phyloP scores from a whole-genome alignment of 1,284 basidiomycete species.

The Papiliotrema terrestris region DNA sequence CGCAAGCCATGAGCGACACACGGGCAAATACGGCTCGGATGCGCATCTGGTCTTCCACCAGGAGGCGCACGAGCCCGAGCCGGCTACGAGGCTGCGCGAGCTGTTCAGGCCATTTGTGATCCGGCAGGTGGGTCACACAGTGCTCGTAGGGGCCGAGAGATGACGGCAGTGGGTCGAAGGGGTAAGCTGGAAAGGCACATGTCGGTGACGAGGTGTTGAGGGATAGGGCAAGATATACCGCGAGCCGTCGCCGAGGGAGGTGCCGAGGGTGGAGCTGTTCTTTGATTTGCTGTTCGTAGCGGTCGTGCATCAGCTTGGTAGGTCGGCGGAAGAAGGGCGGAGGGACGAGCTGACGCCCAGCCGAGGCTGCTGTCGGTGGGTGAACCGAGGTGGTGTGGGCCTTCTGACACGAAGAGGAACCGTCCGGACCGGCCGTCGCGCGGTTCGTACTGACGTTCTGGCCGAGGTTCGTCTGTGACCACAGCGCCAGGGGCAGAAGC shows the following conservation, averaged over 20 bases:
- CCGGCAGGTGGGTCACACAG: slow-evolving; percentile 25
- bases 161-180: slow-evolving; percentile 9
- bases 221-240: slow-evolving; percentile 27
- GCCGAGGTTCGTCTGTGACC: slow-evolving; percentile 27
- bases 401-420: slow-evolving; percentile 13
- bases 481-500: background rate
- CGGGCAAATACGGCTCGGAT: slow-evolving; percentile 7
- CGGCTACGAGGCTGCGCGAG: slow-evolving; percentile 15
- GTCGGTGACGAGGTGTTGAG: background rate
- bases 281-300: slow-evolving; percentile 51
- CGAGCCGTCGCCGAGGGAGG: slow-evolving; percentile 24
- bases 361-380: slow-evolving; percentile 40
- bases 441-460: slow-evolving; percentile 40
- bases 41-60: slow-evolving; percentile 16
- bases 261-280: slow-evolving; percentile 47
- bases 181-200: background rate
- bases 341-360: slow-evolving; percentile 3
- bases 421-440: slow-evolving; percentile 24
- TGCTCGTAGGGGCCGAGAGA: background rate
- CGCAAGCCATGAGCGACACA: background rate
- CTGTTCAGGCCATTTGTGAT: slow-evolving; percentile 23
- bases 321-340: background rate
- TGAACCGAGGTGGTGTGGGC: background rate
- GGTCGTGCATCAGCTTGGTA: slow-evolving; percentile 48
- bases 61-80: slow-evolving; percentile 8